A percentile compares a stretch with the other conserved stretches of the same genome.
These are phyloP conservation scores for Clonostachys rhizophaga DNA, from an alignment of 2,329 filamentous ascomycete species.

Conservation along the genomic window DNA sequence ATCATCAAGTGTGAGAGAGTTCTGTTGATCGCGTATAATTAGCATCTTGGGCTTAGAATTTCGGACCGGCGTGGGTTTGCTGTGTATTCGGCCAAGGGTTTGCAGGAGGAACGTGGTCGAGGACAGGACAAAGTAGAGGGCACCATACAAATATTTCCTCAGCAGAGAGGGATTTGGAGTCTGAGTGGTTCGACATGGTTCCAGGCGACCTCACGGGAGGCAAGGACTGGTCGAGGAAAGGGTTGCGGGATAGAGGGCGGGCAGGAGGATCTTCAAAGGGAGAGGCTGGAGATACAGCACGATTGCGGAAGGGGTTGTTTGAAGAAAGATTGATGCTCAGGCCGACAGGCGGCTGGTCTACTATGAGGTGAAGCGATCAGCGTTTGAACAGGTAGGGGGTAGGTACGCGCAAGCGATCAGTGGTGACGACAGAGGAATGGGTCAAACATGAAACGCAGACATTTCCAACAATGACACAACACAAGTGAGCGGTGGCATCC, in stretches of 20 bases:
- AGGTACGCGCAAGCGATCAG: too few species aligned
- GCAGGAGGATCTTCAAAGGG: slow-evolving; percentile 55
- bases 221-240: slow-evolving; percentile 61
- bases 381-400: too few species aligned
- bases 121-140: neutral
- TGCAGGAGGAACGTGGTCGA: slow-evolving; percentile 5
- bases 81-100: slow-evolving; percentile 2
- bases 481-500: too few species aligned
- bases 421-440: too few species aligned
- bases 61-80: neutral
- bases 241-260: slow-evolving; percentile 67
- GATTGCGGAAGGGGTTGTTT: slow-evolving; percentile 79
- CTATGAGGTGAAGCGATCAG: too few species aligned
- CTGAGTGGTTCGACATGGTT: slow-evolving; percentile 43
- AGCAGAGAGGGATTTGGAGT: slow-evolving; percentile 44
- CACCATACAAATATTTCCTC: slow-evolving; percentile 74
- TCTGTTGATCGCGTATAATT: slow-evolving; percentile 35
- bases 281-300: slow-evolving; percentile 56
- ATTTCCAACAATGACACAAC: too few species aligned
- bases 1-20: slow-evolving; percentile 64
- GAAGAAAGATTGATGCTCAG: slow-evolving; percentile 67
- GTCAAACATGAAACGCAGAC: too few species aligned
- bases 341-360: slow-evolving; percentile 18
- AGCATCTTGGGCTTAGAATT: neutral
- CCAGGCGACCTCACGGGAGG: slow-evolving; percentile 34